phyloP scores from a whole-genome alignment of 495 filamentous ascomycete genomes.

The Penicillium desertorum region DNA sequence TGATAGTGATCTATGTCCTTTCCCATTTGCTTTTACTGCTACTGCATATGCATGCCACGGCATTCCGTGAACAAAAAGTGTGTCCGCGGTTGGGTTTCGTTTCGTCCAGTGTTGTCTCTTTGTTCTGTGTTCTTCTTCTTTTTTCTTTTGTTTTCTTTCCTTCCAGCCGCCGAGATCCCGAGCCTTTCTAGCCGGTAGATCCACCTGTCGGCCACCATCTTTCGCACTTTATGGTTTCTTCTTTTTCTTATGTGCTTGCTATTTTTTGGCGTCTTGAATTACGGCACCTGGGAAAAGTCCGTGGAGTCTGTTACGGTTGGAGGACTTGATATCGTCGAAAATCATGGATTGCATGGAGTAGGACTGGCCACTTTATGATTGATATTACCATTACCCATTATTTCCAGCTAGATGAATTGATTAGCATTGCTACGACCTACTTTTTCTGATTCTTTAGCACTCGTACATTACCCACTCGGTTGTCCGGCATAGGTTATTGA shows the following conservation, averaged over 20 bases:
- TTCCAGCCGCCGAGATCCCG: not conserved
- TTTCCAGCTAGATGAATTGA: conserved; percentile 27
- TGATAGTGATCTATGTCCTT: conserved; percentile 26
- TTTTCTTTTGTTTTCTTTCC: not conserved
- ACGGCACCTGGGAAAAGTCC: conserved; percentile 20
- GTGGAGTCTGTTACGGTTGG: conserved; percentile 17
- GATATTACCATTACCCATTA: conserved; percentile 23
- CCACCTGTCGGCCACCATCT: not conserved
- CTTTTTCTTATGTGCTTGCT: conserved; percentile 9
- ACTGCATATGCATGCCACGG: conserved; percentile 25
- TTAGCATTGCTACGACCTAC: conserved; percentile 14
- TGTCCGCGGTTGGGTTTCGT: conserved; percentile 9
- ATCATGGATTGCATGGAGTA: conserved; percentile 33
- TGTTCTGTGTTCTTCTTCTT: not conserved
- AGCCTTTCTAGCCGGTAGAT: not conserved
- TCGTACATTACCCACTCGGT: not conserved
- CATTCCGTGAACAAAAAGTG: conserved; percentile 25
- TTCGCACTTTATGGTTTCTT: conserved; percentile 2
- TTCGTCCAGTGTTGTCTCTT: conserved; percentile 5
- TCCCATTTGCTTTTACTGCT: conserved; percentile 23
- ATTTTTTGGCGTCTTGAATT: conserved; percentile 25
- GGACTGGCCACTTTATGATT: conserved; percentile 24
- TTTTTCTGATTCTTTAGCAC: not conserved
- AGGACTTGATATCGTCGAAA: conserved; percentile 11
- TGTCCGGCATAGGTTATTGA: not conserved